Evolutionary conservation across 768 basidiomycete species (phyloP).

Genomic region (Tylopilus intermedius): DNA sequence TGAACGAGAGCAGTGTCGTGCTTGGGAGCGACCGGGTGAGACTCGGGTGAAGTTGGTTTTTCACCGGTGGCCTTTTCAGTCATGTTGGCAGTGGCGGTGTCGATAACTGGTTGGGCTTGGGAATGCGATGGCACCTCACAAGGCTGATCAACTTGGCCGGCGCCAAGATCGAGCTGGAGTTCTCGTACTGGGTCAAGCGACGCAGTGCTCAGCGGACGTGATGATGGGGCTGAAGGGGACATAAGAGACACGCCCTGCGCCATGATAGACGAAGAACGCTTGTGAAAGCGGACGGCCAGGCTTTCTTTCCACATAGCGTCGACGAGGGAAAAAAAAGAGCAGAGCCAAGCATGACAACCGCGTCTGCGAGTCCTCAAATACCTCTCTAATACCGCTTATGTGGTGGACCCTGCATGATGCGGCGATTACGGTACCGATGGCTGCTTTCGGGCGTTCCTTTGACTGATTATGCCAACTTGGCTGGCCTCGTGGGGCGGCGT

Average conservation of each 20-base stretch:
- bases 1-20: not conserved
- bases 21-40: not conserved
- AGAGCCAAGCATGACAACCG: not conserved
- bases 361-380: not conserved
- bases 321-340: not conserved
- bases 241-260: conserved; percentile 18
- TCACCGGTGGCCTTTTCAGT: not conserved
- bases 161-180: not conserved
- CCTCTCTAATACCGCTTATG: not conserved
- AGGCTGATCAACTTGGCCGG: not conserved
- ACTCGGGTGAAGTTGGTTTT: not conserved
- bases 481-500: not conserved
- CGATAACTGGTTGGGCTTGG: not conserved
- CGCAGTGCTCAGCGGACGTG: conserved; percentile 3
- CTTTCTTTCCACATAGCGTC: conserved; percentile 11
- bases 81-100: not conserved
- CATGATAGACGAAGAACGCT: not conserved
- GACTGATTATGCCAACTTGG: not conserved
- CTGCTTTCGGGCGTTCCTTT: not conserved
- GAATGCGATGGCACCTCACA: not conserved
- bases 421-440: not conserved
- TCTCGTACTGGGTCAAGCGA: conserved; percentile 14
- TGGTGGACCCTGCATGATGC: not conserved
- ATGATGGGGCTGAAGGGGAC: not conserved
- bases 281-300: conserved; percentile 14